A percentile compares a stretch with the other conserved stretches of the same genome.
Evolutionary conservation across 2,329 filamentous ascomycete species (phyloP).

Genomic region (Nothomitra cinnamomea): DNA sequence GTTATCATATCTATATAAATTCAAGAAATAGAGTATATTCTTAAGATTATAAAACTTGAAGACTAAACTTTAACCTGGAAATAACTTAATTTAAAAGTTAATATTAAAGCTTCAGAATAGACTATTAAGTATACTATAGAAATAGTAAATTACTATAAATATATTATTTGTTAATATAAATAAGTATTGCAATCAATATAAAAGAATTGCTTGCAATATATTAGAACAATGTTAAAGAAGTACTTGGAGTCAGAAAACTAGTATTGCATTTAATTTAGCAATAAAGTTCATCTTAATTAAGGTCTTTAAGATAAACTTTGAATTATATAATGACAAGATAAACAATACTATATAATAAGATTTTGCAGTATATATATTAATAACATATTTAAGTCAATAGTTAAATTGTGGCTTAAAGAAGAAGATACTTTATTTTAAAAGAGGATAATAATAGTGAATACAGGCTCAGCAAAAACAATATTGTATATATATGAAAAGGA

Average conservation of each 20-base stretch:
- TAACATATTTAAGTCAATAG: background rate
- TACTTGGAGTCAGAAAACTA: conserved; percentile 3
- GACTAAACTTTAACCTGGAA: background rate
- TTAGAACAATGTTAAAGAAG: background rate
- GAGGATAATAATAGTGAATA: conserved; percentile 4
- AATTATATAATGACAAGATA: conserved; percentile 6
- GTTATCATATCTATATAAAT: background rate
- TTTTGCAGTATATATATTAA: too few relatives aligned
- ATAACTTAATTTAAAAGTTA: background rate
- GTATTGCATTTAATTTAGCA: background rate
- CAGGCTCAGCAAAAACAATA: background rate
- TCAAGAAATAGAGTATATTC: background rate
- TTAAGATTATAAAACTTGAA: background rate
- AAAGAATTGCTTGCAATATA: background rate
- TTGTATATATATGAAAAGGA: background rate
- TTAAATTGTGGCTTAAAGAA: conserved; percentile 4
- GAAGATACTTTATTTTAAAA: too few relatives aligned
- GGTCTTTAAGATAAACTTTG: background rate
- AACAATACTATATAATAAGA: conserved; percentile 4
- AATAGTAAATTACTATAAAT: background rate
- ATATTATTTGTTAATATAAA: background rate
- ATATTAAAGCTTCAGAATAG: background rate
- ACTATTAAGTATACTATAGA: background rate
- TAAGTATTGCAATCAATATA: background rate
- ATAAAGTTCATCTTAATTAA: background rate